phyloP scores from a whole-genome alignment of 2,329 filamentous ascomycete genomes.

The Xylariaceae sp. region DNA sequence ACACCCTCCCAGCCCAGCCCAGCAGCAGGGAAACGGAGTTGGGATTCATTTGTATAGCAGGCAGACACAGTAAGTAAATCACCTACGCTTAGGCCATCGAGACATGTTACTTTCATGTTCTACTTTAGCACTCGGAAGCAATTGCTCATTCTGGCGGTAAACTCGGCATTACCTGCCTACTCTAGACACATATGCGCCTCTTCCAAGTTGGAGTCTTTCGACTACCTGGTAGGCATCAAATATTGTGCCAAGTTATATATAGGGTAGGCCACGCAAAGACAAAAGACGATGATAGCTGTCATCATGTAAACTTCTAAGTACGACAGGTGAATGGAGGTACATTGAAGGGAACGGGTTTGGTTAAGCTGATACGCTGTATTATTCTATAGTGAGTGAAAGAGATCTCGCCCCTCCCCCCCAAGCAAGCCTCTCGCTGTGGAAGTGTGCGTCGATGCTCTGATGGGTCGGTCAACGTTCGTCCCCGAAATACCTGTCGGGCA shows the following conservation, averaged over 20 bases:
- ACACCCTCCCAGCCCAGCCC: not conserved
- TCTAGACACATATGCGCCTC: too few relatives aligned
- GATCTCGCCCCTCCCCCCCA: not conserved
- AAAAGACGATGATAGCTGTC: not conserved
- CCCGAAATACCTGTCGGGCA: constrained; percentile 64
- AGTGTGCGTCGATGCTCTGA: not conserved
- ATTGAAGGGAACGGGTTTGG: not conserved
- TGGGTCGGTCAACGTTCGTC: constrained; percentile 31
- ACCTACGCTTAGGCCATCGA: too few relatives aligned
- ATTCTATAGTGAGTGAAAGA: not conserved
- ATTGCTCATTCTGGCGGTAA: too few relatives aligned
- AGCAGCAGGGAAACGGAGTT: not conserved
- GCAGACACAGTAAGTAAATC: too few relatives aligned
- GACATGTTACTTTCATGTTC: too few relatives aligned
- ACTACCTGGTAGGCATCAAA: not conserved
- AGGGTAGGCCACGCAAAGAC: not conserved
- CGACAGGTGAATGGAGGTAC: not conserved
- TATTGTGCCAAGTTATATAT: not conserved
- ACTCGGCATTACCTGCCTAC: too few relatives aligned
- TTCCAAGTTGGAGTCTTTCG: too few relatives aligned
- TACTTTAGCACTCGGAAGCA: too few relatives aligned
- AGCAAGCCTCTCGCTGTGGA: not conserved
- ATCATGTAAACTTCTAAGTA: not conserved
- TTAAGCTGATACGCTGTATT: not conserved
- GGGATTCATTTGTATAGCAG: too few relatives aligned